Conservation (phyloP, 148 eudicot genomes). For the Rhododendron mucronatum region DNA sequence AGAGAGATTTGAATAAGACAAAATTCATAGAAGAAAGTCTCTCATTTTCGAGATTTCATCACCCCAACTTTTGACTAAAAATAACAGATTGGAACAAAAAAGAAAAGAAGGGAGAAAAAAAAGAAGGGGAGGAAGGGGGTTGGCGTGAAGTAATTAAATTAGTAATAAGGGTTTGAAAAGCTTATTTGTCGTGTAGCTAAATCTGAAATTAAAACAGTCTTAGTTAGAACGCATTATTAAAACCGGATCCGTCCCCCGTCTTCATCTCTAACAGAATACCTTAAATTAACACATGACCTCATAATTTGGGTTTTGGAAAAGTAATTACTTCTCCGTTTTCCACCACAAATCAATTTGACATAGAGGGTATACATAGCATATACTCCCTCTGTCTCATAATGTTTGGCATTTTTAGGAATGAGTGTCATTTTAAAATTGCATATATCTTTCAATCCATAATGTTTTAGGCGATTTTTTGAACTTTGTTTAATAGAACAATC, state of each 20-base stretch:
- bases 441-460: too few relatives aligned
- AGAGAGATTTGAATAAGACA: neutral
- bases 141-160: neutral
- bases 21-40: neutral
- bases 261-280: neutral
- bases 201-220: neutral
- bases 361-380: neutral
- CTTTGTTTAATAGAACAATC: too few relatives aligned
- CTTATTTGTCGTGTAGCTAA: neutral
- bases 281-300: neutral
- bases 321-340: neutral
- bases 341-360: neutral
- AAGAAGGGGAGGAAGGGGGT: neutral
- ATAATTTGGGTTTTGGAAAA: neutral
- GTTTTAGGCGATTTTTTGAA: too few relatives aligned
- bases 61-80: neutral
- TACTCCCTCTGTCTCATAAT: rapidly evolving
- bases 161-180: neutral
- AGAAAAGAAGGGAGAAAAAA: too few relatives aligned
- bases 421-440: too few relatives aligned
- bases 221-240: neutral
- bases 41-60: neutral
- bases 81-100: neutral
- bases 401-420: rapidly evolving
- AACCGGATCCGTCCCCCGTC: neutral